Evolutionary conservation across 176 grass and related monocot genomes (phyloP), one percentile per base, ranked within the genome.

Genomic region (Ananas comosus): DNA sequence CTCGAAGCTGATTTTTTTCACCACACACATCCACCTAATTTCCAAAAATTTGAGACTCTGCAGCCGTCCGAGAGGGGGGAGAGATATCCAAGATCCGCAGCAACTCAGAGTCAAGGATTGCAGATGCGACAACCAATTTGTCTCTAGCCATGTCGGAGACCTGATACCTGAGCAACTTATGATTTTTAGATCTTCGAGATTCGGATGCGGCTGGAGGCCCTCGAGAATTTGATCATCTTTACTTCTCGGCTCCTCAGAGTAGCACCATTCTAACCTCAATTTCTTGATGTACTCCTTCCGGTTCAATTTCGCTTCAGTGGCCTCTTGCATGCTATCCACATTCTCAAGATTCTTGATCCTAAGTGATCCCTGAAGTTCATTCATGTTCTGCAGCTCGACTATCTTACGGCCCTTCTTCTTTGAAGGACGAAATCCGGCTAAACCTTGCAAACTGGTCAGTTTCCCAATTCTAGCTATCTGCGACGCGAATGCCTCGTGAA

Each of bases 371-470:
- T 11, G 57, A 11, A 87, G 72, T 66, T 87, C 80, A 28, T 48
- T 74, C 53, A 87, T 53, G 22, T 87, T 64, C 50, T 76, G 75
- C 63, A 87, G 57, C 13, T 87, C 80, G 47, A 63, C 61, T 71
- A 87, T 63, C 64, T 23, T 65, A 9, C 70, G 72, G 12, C 80
- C 80, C 16, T 71, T 70, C 48, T 13, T 19, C 54, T 51, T 72
- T 33, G 47, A 16, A 72, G 14, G n/a, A 68, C 12, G 22, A 10
- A 79, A 82, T 13, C 12, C 50, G 3, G 52, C 3, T 63, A 87
- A 67, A 64, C 71, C 70, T 75, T 87, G 79, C 54, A 87, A 70
- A 56, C 70, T 48, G 13, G 58, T 87, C 4, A 82, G 24, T 66
- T 70, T 74, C 28, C 85, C 85, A 22, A 87, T 87, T 2, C 76